Evolutionary conservation across 2,329 filamentous ascomycete genomes (phyloP).

Genomic region (Graphiopsis chlorocephala): DNA sequence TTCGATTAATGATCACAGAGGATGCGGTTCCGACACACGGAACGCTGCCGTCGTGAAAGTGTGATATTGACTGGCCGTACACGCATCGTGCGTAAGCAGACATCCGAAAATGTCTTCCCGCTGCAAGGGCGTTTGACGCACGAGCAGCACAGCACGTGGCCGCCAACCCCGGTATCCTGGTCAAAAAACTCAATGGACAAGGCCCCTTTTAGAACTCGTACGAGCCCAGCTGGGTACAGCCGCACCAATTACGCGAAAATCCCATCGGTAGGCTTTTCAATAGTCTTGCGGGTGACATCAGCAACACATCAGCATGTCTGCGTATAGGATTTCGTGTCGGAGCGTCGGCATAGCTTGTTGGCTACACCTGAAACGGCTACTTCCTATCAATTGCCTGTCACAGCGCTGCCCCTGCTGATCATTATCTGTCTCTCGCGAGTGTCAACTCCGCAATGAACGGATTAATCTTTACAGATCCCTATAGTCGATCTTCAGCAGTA

Average conservation of each 20-base stretch:
- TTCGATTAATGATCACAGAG: background rate
- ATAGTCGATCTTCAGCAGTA: slow-evolving; percentile 6
- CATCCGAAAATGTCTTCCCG: slow-evolving; percentile 1
- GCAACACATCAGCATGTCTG: slow-evolving; percentile 1
- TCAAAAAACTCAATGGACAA: slow-evolving; percentile 2
- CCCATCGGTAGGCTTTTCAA: background rate
- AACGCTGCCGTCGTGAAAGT: background rate
- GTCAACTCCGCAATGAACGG: background rate
- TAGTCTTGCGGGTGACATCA: slow-evolving; percentile 6
- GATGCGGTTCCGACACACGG: background rate
- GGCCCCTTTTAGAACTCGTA: slow-evolving; percentile 14
- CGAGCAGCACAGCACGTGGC: slow-evolving; percentile 3
- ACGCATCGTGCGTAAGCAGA: background rate
- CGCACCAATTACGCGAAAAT: background rate
- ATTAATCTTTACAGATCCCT: slow-evolving; percentile 6
- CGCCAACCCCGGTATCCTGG: slow-evolving; percentile 10
- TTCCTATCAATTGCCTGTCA: slow-evolving; percentile 2
- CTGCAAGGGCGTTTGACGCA: slow-evolving; percentile 9
- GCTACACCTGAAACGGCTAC: background rate
- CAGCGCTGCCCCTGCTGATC: slow-evolving; percentile 12
- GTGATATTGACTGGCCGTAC: background rate
- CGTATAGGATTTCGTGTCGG: slow-evolving; percentile 7
- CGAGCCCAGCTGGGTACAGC: background rate
- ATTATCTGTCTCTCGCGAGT: background rate
- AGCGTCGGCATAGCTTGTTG: background rate